Percentiles rank a stretch among this genome's conserved stretches.
These are phyloP conservation scores for Saccharomycopsis fibuligera DNA, from an alignment of 805 yeast genomes.

Conservation along the genomic window DNA sequence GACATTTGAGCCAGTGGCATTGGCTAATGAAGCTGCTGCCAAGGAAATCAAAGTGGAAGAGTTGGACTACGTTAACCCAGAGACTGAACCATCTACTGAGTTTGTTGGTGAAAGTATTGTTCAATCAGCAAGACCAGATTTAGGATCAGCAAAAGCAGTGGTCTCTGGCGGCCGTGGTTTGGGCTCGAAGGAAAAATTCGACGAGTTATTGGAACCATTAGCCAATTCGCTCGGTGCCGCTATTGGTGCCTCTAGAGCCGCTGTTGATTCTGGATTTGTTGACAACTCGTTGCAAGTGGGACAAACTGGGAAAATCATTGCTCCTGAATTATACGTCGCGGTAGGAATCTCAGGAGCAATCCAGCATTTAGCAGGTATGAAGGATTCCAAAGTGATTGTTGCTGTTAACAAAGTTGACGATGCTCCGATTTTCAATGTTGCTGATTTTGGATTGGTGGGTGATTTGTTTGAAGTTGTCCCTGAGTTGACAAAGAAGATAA, in stretches of 20 bases:
- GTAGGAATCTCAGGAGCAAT: slow-evolving; percentile 96
- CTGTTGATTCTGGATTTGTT: slow-evolving; percentile 92
- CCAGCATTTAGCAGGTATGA: slow-evolving; percentile 98
- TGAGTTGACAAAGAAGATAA: slow-evolving; percentile 67
- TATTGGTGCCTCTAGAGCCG: slow-evolving; percentile 96
- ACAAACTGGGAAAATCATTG: slow-evolving; percentile 96
- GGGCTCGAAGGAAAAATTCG: slow-evolving; percentile 84
- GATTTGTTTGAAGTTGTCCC: slow-evolving; percentile 84
- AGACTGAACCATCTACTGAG: slow-evolving; percentile 37
- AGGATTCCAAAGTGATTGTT: slow-evolving; percentile 87
- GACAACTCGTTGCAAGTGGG: slow-evolving; percentile 97
- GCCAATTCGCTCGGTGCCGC: slow-evolving; percentile 86
- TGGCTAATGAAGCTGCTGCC: slow-evolving; percentile 31
- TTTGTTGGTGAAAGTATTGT: slow-evolving; percentile 75
- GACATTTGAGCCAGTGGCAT: slow-evolving; percentile 51
- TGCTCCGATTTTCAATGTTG: slow-evolving; percentile 86
- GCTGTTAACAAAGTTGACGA: slow-evolving; percentile 94
- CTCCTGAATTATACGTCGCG: slow-evolving; percentile 91
- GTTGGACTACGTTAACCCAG: slow-evolving; percentile 31
- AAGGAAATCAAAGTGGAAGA: slow-evolving; percentile 43
- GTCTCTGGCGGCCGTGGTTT: slow-evolving; percentile 94
- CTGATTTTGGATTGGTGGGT: slow-evolving; percentile 86
- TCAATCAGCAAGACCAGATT: slow-evolving; percentile 83
- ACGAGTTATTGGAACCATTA: slow-evolving; percentile 66
- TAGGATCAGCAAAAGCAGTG: slow-evolving; percentile 73